Evolutionary conservation across 2,329 filamentous ascomycete genomes (phyloP), one percentile per base, ranked within the genome.

Genomic region (Fusarium keratoplasticum): DNA sequence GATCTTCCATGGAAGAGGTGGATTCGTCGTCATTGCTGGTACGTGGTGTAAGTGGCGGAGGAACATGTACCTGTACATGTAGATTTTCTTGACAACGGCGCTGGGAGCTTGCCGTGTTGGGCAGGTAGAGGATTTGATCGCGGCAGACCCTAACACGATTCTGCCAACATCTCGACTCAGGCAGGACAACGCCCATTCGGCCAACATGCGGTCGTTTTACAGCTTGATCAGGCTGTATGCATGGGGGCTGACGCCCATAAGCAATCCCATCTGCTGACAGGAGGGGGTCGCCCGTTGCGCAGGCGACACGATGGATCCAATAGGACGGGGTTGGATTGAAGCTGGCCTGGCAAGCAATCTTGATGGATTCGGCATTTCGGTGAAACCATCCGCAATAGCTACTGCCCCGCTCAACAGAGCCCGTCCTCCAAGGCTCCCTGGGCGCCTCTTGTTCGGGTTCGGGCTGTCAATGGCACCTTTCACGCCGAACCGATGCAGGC

Each of bases 1-100:
- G 54, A 58, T 58, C 62, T 27, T 59, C 62, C 52, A 58, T 60
- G 62, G 25, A 27, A 29, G 31, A 36, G 40, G 69, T 66, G 64
- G 71, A 72, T 69, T 70, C 33, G 73, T 74, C 72, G 69, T 75
- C 72, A 73, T 75, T 70, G 27, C 62, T 52, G 36, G 38, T 64
- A 59, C 65, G 70, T 72, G 62, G 36, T 68, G 65, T 64, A 62
- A 64, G 69, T 74, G 69, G 72, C 66, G 55, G 55, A 64, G 58
- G 58, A 14, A 10, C 5, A 27, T 29, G 71, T 74, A 74, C 58
- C 61, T 52, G 6, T 74, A 74, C 71, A 58, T 66, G 11, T 2
- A 10, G 10, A 13, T 27, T 27, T 57, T 16, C 27, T 57, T 18
- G 38, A 54, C 40, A 62, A 64, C 55, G 54, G 52, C 36, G 31